Conservation (phyloP, 179 eudicot genomes). For the Pouteria campechiana region DNA sequence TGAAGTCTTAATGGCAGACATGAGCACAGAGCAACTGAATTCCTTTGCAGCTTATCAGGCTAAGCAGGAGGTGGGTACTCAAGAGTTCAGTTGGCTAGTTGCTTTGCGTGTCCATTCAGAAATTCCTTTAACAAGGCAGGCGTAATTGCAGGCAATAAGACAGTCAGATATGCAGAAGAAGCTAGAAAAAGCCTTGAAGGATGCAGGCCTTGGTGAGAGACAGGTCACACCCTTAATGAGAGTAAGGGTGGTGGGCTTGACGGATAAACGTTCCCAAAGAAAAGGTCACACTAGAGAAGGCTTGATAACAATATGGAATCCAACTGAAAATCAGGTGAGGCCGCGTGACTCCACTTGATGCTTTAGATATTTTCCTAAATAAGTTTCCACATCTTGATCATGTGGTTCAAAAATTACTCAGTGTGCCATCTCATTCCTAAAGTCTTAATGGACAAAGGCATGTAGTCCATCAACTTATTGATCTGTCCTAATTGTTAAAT, state of each 20-base stretch:
- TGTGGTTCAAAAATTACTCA: no score
- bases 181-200: constrained; percentile 63
- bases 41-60: constrained; percentile 52
- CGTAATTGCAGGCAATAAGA: constrained; percentile 47
- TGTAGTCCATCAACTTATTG: no score
- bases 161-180: constrained; percentile 52
- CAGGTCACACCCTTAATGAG: constrained; percentile 84
- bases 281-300: constrained; percentile 33
- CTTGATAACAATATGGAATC: constrained; percentile 87
- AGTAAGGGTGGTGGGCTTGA: constrained; percentile 68
- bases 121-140: neutral
- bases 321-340: constrained; percentile 70
- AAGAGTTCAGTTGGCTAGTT: neutral
- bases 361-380: neutral
- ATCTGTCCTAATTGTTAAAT: no score
- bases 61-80: constrained; percentile 53
- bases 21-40: constrained; percentile 69
- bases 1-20: constrained; percentile 84
- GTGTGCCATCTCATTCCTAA: no score
- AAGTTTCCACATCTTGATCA: neutral
- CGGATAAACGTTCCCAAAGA: constrained; percentile 11
- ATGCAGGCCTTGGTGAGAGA: constrained; percentile 59
- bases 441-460: no score
- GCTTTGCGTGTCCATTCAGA: neutral
- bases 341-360: neutral